Percentiles rank a stretch among this genome's conserved stretches.
Evolutionary conservation across 768 basidiomycete genomes (phyloP).

Genomic region (Suillus discolor): DNA sequence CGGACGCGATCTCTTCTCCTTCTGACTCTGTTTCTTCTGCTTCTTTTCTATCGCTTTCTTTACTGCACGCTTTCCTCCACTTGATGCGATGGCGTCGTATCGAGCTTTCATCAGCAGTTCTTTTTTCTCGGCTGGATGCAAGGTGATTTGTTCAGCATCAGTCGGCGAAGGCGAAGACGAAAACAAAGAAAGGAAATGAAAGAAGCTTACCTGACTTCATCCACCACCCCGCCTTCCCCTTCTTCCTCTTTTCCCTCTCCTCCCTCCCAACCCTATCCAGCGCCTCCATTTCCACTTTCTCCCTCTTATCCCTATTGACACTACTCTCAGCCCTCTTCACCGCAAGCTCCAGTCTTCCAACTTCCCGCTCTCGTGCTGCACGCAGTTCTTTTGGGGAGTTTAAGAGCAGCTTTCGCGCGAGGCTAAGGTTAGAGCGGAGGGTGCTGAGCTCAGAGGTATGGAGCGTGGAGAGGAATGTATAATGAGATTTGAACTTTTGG

Average conservation of each 20-base stretch:
- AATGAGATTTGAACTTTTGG: slow-evolving; percentile 67
- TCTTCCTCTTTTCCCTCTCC: slow-evolving; percentile 59
- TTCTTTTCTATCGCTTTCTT: slow-evolving; percentile 90
- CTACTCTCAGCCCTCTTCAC: slow-evolving; percentile 76
- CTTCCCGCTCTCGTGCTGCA: slow-evolving; percentile 65
- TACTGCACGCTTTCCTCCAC: slow-evolving; percentile 80
- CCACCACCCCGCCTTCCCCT: slow-evolving; percentile 85
- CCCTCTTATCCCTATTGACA: slow-evolving; percentile 71
- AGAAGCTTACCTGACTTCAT: slow-evolving; percentile 73
- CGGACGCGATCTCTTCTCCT: slow-evolving; percentile 86
- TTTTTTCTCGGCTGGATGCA: slow-evolving; percentile 70
- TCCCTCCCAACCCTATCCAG: slow-evolving; percentile 47
- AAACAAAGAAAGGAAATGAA: background rate
- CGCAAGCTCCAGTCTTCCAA: slow-evolving; percentile 68
- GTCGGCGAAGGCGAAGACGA: background rate
- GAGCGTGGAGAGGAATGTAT: slow-evolving; percentile 71
- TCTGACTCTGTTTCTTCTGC: slow-evolving; percentile 83
- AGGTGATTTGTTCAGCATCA: slow-evolving; percentile 11
- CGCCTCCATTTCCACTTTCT: slow-evolving; percentile 72
- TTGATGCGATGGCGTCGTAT: slow-evolving; percentile 74
- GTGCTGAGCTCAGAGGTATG: slow-evolving; percentile 66
- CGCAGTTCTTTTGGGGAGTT: slow-evolving; percentile 64
- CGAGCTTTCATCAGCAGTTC: slow-evolving; percentile 71
- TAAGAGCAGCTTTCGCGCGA: slow-evolving; percentile 63
- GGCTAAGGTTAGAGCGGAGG: slow-evolving; percentile 65